A percentile compares a stretch with the other conserved stretches of the same genome.
Conservation (phyloP, 345 rosid species). For the Limnanthes douglasii region DNA sequence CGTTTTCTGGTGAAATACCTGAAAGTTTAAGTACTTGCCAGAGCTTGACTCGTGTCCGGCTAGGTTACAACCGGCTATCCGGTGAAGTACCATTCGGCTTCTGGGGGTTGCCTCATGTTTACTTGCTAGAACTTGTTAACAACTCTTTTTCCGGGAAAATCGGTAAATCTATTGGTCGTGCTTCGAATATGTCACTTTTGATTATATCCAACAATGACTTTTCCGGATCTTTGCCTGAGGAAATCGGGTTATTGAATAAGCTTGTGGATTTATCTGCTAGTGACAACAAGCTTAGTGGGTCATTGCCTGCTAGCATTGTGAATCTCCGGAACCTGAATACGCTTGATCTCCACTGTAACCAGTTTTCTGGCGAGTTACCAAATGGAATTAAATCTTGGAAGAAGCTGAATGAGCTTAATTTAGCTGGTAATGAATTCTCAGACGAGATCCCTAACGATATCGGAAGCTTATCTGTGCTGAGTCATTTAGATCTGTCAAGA, state of each 20-base stretch:
- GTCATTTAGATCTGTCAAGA: slow-evolving; percentile 76
- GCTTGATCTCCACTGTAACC: slow-evolving; percentile 58
- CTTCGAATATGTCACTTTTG: slow-evolving; percentile 48
- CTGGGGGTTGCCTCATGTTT: slow-evolving; percentile 63
- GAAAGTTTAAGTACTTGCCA: slow-evolving; percentile 34
- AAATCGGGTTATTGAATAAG: slow-evolving; percentile 31
- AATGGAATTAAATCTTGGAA: slow-evolving; percentile 27
- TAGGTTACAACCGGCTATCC: slow-evolving; percentile 36
- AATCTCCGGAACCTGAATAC: slow-evolving; percentile 29
- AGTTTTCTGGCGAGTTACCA: slow-evolving; percentile 57
- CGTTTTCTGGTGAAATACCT: slow-evolving; percentile 61
- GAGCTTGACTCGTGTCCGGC: slow-evolving; percentile 52
- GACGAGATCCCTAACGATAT: slow-evolving; percentile 53
- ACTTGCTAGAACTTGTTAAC: slow-evolving; percentile 45
- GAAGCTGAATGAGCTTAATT: slow-evolving; percentile 62
- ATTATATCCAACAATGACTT: slow-evolving; percentile 44
- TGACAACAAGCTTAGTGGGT: slow-evolving; percentile 31
- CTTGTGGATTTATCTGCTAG: slow-evolving; percentile 38
- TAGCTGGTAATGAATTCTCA: slow-evolving; percentile 49
- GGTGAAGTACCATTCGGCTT: slow-evolving; percentile 45
- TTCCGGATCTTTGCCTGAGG: slow-evolving; percentile 42
- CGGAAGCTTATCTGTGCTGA: slow-evolving; percentile 57
- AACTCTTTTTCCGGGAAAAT: slow-evolving; percentile 49
- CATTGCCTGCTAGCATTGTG: slow-evolving; percentile 38
- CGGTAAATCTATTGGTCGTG: slow-evolving; percentile 25